These are phyloP conservation scores for Mrakia frigida DNA, from an alignment of 768 basidiomycete genomes.

Conservation along the genomic window DNA sequence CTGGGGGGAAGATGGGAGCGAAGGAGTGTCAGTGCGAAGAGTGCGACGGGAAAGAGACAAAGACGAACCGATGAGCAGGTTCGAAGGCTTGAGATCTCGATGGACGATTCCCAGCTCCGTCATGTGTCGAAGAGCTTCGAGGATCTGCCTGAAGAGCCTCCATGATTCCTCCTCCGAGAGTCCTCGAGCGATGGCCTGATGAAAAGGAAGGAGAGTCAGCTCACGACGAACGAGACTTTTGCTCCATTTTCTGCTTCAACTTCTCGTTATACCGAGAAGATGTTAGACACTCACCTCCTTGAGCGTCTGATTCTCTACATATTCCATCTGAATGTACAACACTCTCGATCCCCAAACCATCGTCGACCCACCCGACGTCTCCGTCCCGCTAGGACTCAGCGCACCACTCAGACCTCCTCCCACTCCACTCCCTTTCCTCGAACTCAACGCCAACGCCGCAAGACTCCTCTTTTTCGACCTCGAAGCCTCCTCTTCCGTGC, in stretches of 20 bases:
- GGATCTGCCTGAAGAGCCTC: conserved; percentile 80
- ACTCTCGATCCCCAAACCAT: conserved; percentile 48
- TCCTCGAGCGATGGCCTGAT: conserved; percentile 69
- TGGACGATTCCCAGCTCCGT: conserved; percentile 67
- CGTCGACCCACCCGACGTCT: conserved; percentile 17
- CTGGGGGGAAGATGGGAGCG: conserved; percentile 16
- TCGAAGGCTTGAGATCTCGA: conserved; percentile 83
- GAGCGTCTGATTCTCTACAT: conserved; percentile 83
- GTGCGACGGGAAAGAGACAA: background rate
- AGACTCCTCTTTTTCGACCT: conserved; percentile 9
- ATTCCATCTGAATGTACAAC: conserved; percentile 95
- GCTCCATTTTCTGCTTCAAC: background rate
- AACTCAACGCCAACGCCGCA: background rate
- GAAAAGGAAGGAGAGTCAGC: conserved; percentile 15
- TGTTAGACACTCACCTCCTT: conserved; percentile 70
- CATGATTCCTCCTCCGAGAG: conserved; percentile 79
- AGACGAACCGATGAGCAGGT: conserved; percentile 83
- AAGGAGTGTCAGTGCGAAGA: background rate
- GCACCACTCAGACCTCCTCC: conserved; percentile 3
- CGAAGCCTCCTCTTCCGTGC: conserved; percentile 22
- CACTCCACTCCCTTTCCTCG: background rate
- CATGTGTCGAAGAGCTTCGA: conserved; percentile 88
- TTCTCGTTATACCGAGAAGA: no score
- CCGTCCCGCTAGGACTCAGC: conserved; percentile 18
- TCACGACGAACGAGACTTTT: conserved; percentile 20